phyloP scores from a whole-genome alignment of 2,329 filamentous ascomycete genomes.

The Lecanicillium sp. region DNA sequence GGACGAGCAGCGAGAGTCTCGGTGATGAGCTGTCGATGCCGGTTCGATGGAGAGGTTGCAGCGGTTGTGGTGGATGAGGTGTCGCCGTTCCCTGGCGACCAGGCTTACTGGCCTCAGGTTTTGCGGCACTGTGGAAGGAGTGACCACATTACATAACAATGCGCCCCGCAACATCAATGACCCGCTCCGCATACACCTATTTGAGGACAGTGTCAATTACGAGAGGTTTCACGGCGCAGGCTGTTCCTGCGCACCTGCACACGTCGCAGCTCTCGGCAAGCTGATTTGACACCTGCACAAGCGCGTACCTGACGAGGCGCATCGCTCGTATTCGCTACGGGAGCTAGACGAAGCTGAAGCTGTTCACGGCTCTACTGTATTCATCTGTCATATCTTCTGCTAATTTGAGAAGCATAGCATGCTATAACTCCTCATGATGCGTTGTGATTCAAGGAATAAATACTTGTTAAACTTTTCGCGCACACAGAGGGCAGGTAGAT shows the following conservation, averaged over 20 bases:
- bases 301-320: background rate
- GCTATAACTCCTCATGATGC: background rate
- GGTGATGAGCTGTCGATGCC: slow-evolving; percentile 12
- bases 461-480: too few relatives aligned
- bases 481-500: too few relatives aligned
- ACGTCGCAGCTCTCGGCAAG: too few relatives aligned
- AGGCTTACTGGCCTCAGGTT: slow-evolving; percentile 31
- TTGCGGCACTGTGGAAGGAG: slow-evolving; percentile 27
- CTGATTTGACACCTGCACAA: too few relatives aligned
- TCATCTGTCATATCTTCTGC: background rate
- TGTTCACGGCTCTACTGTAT: too few relatives aligned
- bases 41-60: slow-evolving; percentile 6
- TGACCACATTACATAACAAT: slow-evolving; percentile 21
- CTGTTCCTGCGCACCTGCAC: too few relatives aligned
- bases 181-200: slow-evolving; percentile 7
- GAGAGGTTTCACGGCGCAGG: too few relatives aligned
- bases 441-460: background rate
- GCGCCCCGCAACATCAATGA: slow-evolving; percentile 11
- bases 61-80: slow-evolving; percentile 21
- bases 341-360: background rate
- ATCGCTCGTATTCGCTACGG: background rate
- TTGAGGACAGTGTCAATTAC: background rate
- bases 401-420: background rate
- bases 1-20: slow-evolving; percentile 4
- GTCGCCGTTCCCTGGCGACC: slow-evolving; percentile 27